Evolutionary conservation across 371 early-diverging fungal genomes (phyloP), one percentile per base, ranked within the genome.

Genomic region (Mucor lusitanicus): DNA sequence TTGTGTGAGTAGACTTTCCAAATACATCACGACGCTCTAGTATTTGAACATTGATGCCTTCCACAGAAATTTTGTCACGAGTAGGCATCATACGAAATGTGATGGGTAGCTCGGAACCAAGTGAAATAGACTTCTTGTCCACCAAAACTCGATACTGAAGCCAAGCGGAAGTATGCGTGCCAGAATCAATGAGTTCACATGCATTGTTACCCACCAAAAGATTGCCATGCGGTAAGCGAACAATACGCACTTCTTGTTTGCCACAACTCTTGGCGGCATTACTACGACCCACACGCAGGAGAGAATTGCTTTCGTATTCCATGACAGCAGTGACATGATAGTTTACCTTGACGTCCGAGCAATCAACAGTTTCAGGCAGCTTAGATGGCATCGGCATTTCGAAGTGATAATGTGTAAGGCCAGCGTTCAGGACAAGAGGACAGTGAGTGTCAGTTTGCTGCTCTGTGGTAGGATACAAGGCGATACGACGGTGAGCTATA

Each of bases 311-410:
- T 21, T 48, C 23, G 6, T 67, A 67, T 19, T 64, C 60, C 54
- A 69, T 60, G 7, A 64, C 30, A 9, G 69, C 69, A 17, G 64
- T 64, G 1, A 64, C 69, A 13, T 58, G 46, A 35, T 69, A 69
- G n/a, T 44, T 32, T 0, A 69, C 69, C 35, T 61, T 64, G 42
- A 69, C 35, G 30, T 69, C 69, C 3, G 60, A 54, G 12, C 69
- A 69, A 9, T 69, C 64, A 17, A 69, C 46, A 0, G 64, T 33
- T 35, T 69, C 69, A 13, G 69, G 69, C 21, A 69, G 37, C 6
- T 50, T 58, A 4, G 69, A 69, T 53, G 69, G 64, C 6, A 69
- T 21, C 35, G 64, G 64, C 69, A 69, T 69, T 17, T 69, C 69
- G 30, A 69, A 69, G 4, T 65, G 48, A 44, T 54, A 69, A 9